These are phyloP conservation scores for Inga oerstediana DNA, from an alignment of 306 rosid species.

Conservation along the genomic window DNA sequence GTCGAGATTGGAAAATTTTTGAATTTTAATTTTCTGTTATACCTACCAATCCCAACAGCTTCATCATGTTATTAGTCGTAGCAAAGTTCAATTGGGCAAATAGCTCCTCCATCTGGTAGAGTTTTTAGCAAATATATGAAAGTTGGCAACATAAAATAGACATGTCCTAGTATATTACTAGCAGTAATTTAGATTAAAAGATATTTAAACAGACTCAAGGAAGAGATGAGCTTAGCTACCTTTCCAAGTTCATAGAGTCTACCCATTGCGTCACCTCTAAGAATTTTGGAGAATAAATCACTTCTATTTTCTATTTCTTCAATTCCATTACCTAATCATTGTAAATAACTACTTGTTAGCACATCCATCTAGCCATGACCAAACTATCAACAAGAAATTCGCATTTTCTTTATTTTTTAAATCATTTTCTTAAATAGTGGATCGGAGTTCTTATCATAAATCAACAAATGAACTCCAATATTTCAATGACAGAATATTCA, in stretches of 20 bases:
- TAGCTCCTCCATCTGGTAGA: too few species aligned
- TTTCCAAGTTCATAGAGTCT: constrained; percentile 77
- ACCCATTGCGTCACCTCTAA: constrained; percentile 82
- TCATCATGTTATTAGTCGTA: not conserved
- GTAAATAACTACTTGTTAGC: constrained; percentile 37
- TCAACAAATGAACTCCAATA: not conserved
- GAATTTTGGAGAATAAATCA: constrained; percentile 69
- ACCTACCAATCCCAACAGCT: not conserved
- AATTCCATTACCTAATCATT: constrained; percentile 53
- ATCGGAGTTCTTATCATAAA: not conserved
- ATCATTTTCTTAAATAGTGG: not conserved
- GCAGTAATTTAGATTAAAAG: too few species aligned
- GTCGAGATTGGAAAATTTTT: too few species aligned
- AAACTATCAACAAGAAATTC: constrained; percentile 4
- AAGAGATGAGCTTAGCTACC: constrained; percentile 46
- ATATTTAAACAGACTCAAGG: not conserved
- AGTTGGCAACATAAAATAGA: too few species aligned
- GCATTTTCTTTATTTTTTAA: not conserved
- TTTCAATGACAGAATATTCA: constrained; percentile 16
- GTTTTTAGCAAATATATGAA: too few species aligned
- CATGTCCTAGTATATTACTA: too few species aligned
- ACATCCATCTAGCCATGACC: constrained; percentile 21
- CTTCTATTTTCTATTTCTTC: constrained; percentile 57
- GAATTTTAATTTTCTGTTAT: too few species aligned
- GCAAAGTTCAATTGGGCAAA: too few species aligned